Evolutionary conservation across 1,139 yeast genomes (phyloP).

Genomic region (Zygoascus sp.): DNA sequence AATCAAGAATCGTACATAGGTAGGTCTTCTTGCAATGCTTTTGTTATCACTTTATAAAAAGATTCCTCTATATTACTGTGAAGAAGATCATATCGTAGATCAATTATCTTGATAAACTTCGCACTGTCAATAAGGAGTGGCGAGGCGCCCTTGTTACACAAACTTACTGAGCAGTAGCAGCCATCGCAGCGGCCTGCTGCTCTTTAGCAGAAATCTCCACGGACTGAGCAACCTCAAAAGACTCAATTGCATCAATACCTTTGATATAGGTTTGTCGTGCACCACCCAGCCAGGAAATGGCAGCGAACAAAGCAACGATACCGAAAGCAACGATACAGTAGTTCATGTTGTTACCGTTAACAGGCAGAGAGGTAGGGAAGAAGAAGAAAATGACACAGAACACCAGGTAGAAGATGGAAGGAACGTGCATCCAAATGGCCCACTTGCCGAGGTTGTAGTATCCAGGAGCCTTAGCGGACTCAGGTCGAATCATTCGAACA

Average conservation of each 20-base stretch:
- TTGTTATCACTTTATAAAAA: no score
- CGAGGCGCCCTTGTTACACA: no score
- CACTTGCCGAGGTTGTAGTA: slow-evolving; percentile 59
- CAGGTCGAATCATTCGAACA: slow-evolving; percentile 42
- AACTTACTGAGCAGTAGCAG: background rate
- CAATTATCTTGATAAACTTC: no score
- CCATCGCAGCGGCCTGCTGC: background rate
- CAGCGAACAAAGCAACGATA: slow-evolving; percentile 20
- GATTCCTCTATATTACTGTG: no score
- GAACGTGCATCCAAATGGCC: slow-evolving; percentile 60
- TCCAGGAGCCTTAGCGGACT: slow-evolving; percentile 48
- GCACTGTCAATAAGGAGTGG: no score
- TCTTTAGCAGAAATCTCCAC: background rate
- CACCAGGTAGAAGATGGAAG: slow-evolving; percentile 58
- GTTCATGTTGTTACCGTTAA: slow-evolving; percentile 64
- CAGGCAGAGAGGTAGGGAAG: slow-evolving; percentile 68
- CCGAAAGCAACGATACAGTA: slow-evolving; percentile 56
- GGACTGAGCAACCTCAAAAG: slow-evolving; percentile 8
- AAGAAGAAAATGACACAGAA: slow-evolving; percentile 59
- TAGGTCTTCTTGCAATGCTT: no score
- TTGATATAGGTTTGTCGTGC: slow-evolving; percentile 19
- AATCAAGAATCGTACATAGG: no score
- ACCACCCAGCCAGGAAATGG: slow-evolving; percentile 25
- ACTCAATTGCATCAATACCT: slow-evolving; percentile 6
- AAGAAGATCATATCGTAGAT: no score